These are phyloP conservation scores for Fusarium graminum DNA, from an alignment of 2,329 filamentous ascomycete species.

Conservation along the genomic window DNA sequence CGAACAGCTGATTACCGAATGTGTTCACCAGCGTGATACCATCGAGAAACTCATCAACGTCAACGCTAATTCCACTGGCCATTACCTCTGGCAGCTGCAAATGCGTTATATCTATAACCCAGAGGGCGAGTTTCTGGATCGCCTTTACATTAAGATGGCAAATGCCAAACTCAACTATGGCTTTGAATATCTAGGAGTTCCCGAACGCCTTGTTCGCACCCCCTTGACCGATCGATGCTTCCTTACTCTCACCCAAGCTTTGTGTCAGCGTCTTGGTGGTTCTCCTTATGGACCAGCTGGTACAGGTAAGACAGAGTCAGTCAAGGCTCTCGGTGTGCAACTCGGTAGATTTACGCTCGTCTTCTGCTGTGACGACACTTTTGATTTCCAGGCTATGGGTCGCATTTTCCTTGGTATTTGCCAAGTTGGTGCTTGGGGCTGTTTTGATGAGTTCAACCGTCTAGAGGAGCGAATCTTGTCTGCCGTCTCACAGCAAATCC, in stretches of 20 bases:
- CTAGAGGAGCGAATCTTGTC: slow-evolving; percentile 97
- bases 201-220: slow-evolving; percentile 94
- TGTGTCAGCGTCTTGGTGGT: slow-evolving; percentile 94
- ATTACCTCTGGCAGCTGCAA: slow-evolving; percentile 93
- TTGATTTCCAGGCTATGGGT: slow-evolving; percentile 99
- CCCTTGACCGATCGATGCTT: slow-evolving; percentile 98
- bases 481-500: slow-evolving; percentile 98
- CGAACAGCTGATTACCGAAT: slow-evolving; percentile 98
- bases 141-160: slow-evolving; percentile 93
- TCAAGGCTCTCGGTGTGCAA: slow-evolving; percentile 96
- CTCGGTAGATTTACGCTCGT: slow-evolving; percentile 97
- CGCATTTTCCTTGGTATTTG: slow-evolving; percentile 99
- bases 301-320: slow-evolving; percentile 98
- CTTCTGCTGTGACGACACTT: slow-evolving; percentile 99
- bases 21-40: slow-evolving; percentile 95
- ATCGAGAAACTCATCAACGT: slow-evolving; percentile 86
- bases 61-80: slow-evolving; percentile 79
- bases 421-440: slow-evolving; percentile 98
- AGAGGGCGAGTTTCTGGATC: slow-evolving; percentile 83
- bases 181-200: slow-evolving; percentile 97
- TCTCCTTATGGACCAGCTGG: slow-evolving; percentile 97
- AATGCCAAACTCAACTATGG: slow-evolving; percentile 96
- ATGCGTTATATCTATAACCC: slow-evolving; percentile 95
- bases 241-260: slow-evolving; percentile 93
- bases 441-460: slow-evolving; percentile 99